Conservation (phyloP, 495 filamentous ascomycete genomes). For the Amphirosellinia nigrospora region DNA sequence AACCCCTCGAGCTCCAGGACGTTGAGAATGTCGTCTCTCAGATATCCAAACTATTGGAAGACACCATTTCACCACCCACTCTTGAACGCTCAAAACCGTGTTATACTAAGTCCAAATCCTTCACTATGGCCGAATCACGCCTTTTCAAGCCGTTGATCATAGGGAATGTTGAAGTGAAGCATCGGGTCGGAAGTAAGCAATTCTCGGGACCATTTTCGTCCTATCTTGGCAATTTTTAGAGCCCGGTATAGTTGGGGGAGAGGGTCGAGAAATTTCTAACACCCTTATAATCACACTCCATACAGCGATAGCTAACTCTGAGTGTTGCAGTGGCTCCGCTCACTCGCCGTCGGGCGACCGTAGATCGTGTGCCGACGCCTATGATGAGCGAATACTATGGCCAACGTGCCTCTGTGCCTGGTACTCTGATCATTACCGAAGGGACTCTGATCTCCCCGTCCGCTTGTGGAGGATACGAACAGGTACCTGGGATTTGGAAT, state of each 20-base stretch:
- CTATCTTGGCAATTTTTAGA: no score
- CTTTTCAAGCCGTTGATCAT: conserved; percentile 48
- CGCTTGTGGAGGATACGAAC: conserved; percentile 40
- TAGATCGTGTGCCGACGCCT: conserved; percentile 54
- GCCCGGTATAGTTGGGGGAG: no score
- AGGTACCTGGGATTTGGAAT: conserved; percentile 64
- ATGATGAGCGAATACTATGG: conserved; percentile 61
- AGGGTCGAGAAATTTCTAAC: no score
- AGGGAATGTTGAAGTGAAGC: conserved; percentile 41
- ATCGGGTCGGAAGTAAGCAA: conserved; percentile 50
- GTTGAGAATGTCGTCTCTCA: background rate
- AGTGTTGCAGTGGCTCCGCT: conserved; percentile 54
- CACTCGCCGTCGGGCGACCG: conserved; percentile 52
- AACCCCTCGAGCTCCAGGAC: background rate
- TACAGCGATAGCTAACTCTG: no score
- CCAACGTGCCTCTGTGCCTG: conserved; percentile 62
- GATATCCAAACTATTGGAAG: background rate
- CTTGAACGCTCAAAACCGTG: background rate
- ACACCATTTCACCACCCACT: background rate
- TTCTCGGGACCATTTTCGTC: no score
- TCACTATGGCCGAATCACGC: conserved; percentile 19
- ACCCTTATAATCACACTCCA: no score
- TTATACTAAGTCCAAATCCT: background rate
- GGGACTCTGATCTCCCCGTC: conserved; percentile 52
- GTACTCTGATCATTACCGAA: conserved; percentile 69